phyloP scores from a whole-genome alignment of 2,329 filamentous ascomycete species.

The Botrytis deweyae region DNA sequence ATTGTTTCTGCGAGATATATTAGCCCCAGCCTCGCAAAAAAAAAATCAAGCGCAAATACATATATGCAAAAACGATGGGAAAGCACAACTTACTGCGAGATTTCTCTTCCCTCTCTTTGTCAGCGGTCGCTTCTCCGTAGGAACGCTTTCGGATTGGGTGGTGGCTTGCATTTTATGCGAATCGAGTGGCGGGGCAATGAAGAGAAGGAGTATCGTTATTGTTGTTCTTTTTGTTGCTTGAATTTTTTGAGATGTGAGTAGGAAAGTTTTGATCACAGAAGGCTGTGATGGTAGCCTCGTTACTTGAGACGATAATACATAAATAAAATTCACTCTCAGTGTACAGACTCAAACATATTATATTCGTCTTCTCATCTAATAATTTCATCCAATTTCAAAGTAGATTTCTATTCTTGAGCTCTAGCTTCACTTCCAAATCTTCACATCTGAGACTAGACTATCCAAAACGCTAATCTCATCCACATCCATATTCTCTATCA shows the following conservation, averaged over 20 bases:
- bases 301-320: background rate
- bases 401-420: background rate
- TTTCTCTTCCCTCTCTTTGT: background rate
- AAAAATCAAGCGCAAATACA: background rate
- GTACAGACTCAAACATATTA: background rate
- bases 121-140: background rate
- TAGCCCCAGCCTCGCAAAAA: rapidly evolving
- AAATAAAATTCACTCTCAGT: background rate
- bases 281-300: background rate
- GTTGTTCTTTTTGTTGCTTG: background rate
- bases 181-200: background rate
- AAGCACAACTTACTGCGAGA: background rate
- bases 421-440: no score
- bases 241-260: rapidly evolving
- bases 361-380: no score
- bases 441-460: rapidly evolving
- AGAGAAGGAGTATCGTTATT: background rate
- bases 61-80: background rate
- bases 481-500: no score
- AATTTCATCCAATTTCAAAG: background rate
- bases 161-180: background rate
- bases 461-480: no score
- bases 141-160: background rate
- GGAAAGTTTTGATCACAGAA: background rate
- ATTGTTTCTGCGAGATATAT: background rate